These are phyloP conservation scores for Circinella minor DNA, from an alignment of 371 early-diverging fungal genomes.

Conservation along the genomic window DNA sequence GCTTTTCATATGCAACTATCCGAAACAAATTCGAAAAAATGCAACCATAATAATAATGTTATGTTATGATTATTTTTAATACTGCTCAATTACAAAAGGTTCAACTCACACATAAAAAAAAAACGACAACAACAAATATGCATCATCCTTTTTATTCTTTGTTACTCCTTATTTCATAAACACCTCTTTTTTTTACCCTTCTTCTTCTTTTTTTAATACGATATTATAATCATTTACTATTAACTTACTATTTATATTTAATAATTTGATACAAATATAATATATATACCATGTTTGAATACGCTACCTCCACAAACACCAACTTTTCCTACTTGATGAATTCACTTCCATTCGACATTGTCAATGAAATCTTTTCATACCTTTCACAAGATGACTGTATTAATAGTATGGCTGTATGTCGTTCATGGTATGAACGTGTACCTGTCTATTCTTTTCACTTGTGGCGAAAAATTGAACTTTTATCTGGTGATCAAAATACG, in stretches of 20 bases:
- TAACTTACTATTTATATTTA: too few species aligned
- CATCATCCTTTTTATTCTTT: too few species aligned
- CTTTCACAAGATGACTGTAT: conserved; percentile 8
- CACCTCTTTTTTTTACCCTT: too few species aligned
- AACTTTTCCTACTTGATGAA: neutral
- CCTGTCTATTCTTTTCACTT: conserved; percentile 1
- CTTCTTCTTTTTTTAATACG: too few species aligned
- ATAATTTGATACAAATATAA: neutral
- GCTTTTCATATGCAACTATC: conserved; percentile 11
- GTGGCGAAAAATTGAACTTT: conserved; percentile 7
- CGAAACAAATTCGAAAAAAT: neutral
- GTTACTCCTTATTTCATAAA: too few species aligned
- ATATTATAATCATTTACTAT: too few species aligned
- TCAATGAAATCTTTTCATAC: conserved; percentile 7
- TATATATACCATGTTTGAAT: conserved; percentile 1
- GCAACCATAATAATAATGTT: too few species aligned
- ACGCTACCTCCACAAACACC: neutral
- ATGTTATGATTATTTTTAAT: too few species aligned
- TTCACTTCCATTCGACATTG: conserved; percentile 8
- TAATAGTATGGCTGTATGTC: conserved; percentile 5
- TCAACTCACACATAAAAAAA: too few species aligned
- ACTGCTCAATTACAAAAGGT: too few species aligned
- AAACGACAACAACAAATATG: too few species aligned
- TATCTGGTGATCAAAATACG: neutral
- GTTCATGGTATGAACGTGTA: conserved; percentile 9